These are phyloP conservation scores for Stylonectria norvegica DNA, from an alignment of 2,329 filamentous ascomycete species.

Conservation along the genomic window DNA sequence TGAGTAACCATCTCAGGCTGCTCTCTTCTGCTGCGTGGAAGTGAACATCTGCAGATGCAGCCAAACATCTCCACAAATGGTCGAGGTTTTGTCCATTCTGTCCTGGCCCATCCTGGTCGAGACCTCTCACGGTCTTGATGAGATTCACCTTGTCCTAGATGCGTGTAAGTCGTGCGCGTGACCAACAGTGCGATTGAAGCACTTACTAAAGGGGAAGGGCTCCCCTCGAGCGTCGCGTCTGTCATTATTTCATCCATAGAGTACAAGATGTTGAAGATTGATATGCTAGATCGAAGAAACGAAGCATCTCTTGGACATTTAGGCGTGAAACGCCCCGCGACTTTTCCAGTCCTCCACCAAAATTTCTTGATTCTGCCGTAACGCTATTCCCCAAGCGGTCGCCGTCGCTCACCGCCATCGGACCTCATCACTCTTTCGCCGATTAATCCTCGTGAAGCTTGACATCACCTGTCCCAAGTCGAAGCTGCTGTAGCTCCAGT, in stretches of 20 bases:
- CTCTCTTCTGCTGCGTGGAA: constrained; percentile 56
- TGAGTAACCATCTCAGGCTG: constrained; percentile 61
- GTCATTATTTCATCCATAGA: constrained; percentile 23
- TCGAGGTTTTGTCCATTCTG: constrained; percentile 45
- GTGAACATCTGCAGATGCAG: constrained; percentile 37
- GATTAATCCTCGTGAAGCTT: constrained; percentile 37
- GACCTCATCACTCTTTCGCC: constrained; percentile 33
- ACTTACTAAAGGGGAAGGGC: constrained; percentile 15
- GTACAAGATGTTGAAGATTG: constrained; percentile 1
- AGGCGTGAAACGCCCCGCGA: constrained; percentile 20
- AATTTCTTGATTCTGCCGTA: constrained; percentile 48
- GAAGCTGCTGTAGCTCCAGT: constrained; percentile 32
- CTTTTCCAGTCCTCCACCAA: constrained; percentile 30
- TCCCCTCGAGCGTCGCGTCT: constrained; percentile 7
- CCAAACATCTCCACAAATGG: constrained; percentile 48
- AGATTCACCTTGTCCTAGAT: constrained; percentile 38
- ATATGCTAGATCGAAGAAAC: constrained; percentile 9
- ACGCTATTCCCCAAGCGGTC: constrained; percentile 22
- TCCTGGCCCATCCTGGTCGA: constrained; percentile 50
- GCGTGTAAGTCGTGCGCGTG: constrained; percentile 18
- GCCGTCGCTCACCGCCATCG: constrained; percentile 43
- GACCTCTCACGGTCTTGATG: constrained; percentile 51
- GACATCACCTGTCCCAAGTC: constrained; percentile 32
- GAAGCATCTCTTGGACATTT: constrained; percentile 9
- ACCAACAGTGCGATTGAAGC: background rate